Base-by-base conservation (phyloP, 106 monocot species). In the Xerophyta viscosa region DNA sequence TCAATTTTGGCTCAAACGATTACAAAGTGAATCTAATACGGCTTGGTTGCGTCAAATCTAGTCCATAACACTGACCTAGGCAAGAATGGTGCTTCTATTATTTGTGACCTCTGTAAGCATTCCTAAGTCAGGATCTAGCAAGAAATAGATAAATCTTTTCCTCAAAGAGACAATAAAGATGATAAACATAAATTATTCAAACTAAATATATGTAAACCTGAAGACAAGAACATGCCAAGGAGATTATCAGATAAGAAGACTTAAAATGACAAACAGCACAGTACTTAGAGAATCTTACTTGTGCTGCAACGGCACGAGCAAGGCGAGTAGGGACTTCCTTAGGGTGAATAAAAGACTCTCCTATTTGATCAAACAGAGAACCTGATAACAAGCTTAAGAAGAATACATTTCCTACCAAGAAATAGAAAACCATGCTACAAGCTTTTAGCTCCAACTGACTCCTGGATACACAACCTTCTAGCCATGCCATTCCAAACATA, bases 381-480 rank as follows among this genome's bases (percentile, higher is more conserved):
- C 86, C 86, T 24, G 86, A 87, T 41, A 87, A 46, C 39, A 87
- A 60, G 56, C 86, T 87, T 39, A 87, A 65, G 61, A 81, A 87
- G 66, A 87, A 87, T 7, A 81, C 81, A 77, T 87, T 87, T 48
- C 86, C 81, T 5, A 87, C 54, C 61, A 87, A 71, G 53, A 87
- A 87, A 74, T 87, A 87, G 58, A 87, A 87, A 21, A 87, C 86
- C 86, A 86, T 86, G 73, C 57, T 77, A 29, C 86, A 86, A 27
- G 77, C 63, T 71, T 70, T 81, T 15, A 86, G 77, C 62, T 86
- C 77, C 46, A 62, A 73, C 31, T 53, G 62, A 64, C 81, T 87
- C 49, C 63, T 66, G 20, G 81, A 77, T n/a, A 71, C 60, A 37
- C 30, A 67, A 21, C 86, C 86, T 71, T 77, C 86, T 20, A 86